phyloP scores from a whole-genome alignment of 2,329 filamentous ascomycete species.

The Scedosporium boydii region DNA sequence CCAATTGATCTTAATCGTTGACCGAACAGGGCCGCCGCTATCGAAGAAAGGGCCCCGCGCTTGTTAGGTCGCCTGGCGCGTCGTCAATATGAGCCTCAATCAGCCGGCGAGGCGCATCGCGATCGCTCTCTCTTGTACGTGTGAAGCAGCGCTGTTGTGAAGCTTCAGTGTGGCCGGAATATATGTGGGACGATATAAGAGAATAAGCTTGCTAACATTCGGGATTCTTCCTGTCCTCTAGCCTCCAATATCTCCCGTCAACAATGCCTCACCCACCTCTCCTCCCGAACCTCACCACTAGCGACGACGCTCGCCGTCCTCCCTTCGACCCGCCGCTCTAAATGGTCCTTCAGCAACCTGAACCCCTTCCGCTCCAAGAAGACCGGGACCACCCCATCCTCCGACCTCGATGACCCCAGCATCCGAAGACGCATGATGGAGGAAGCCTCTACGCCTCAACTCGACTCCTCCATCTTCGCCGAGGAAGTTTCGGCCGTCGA shows the following conservation, averaged over 20 bases:
- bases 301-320: constrained; percentile 13
- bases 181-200: neutral
- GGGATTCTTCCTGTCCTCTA: neutral
- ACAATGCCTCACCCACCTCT: neutral
- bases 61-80: neutral
- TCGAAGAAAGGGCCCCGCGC: neutral
- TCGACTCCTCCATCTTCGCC: constrained; percentile 53
- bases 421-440: constrained; percentile 31
- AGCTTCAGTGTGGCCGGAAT: neutral
- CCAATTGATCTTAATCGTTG: neutral
- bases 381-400: constrained; percentile 17
- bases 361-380: constrained; percentile 15
- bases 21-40: neutral
- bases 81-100: constrained; percentile 5
- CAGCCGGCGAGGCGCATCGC: constrained; percentile 3
- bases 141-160: neutral
- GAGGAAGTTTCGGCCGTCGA: constrained; percentile 35
- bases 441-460: constrained; percentile 28
- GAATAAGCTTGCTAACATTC: neutral
- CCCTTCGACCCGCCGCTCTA: constrained; percentile 24
- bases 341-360: constrained; percentile 32
- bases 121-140: constrained; percentile 2
- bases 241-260: neutral
- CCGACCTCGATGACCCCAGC: constrained; percentile 32
- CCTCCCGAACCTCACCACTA: constrained; percentile 8